phyloP scores from a whole-genome alignment of 2,329 filamentous ascomycete species.

The Penicillium sp. region DNA sequence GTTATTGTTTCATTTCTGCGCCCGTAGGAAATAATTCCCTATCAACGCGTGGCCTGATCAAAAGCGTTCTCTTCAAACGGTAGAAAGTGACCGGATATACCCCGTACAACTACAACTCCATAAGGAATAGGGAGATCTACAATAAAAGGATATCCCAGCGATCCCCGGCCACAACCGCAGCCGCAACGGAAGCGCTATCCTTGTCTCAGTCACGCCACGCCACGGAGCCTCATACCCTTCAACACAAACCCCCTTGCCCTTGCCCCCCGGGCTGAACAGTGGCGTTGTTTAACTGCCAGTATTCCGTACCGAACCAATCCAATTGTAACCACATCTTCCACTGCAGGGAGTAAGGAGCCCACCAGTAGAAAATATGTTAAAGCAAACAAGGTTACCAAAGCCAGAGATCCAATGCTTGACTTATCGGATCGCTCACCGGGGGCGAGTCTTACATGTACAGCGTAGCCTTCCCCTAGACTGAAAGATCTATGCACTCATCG shows the following conservation, averaged over 20 bases:
- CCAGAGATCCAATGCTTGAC: not conserved
- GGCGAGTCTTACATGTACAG: not conserved
- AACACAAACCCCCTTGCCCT: not conserved
- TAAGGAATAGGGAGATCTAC: not conserved
- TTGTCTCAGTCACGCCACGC: not conserved
- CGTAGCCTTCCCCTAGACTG: not conserved
- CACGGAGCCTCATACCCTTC: not conserved
- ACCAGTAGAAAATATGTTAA: not conserved
- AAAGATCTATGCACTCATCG: not conserved
- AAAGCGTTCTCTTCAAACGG: not conserved
- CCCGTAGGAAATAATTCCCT: not conserved
- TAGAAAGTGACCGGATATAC: not conserved
- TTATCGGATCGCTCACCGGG: not conserved
- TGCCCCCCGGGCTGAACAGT: not conserved
- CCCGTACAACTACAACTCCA: too few species aligned
- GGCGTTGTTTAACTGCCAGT: not conserved
- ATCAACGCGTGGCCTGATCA: not conserved
- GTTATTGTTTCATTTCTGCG: not conserved
- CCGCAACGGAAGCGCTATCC: not conserved
- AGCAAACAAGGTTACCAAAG: not conserved
- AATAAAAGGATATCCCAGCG: not conserved
- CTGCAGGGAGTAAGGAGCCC: not conserved
- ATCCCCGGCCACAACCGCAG: not conserved
- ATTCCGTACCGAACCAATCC: not conserved
- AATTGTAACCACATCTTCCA: not conserved